Conservation (phyloP, 768 basidiomycete species). For the Termitomyces eurrhizus region DNA sequence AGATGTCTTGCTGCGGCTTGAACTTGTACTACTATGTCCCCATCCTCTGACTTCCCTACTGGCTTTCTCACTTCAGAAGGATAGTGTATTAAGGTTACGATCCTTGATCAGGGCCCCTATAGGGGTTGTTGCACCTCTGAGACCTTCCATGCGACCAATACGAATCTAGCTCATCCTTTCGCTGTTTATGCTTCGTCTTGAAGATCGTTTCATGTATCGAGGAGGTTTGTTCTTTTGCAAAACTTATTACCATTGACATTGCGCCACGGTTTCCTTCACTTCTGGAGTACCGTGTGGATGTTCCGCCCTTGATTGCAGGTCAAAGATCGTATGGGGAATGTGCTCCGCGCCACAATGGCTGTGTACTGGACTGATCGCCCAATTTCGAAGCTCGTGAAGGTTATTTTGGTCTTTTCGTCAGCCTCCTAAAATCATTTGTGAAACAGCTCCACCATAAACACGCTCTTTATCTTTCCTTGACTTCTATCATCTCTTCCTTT, state of each 20-base stretch:
- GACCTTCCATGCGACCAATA: neutral
- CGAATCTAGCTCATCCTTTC: neutral
- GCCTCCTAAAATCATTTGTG: constrained; percentile 12
- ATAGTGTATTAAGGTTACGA: neutral
- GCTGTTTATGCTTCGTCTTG: neutral
- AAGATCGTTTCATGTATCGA: neutral
- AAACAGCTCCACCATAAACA: constrained; percentile 12
- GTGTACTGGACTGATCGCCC: constrained; percentile 7
- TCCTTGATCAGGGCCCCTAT: constrained; percentile 1
- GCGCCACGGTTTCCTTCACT: neutral
- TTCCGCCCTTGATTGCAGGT: neutral
- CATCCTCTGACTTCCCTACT: neutral
- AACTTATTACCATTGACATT: neutral
- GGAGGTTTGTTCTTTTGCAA: neutral
- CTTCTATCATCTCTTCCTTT: constrained; percentile 2
- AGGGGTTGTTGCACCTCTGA: neutral
- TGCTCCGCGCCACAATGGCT: neutral
- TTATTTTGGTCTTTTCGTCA: constrained; percentile 12
- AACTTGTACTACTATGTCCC: neutral
- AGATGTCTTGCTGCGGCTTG: constrained; percentile 3
- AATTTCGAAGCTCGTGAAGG: neutral
- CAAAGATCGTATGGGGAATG: neutral
- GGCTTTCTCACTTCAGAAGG: neutral
- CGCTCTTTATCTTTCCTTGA: constrained; percentile 6
- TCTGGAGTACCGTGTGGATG: neutral